Conservation (phyloP, 2,329 filamentous ascomycete genomes). For the Arthroderma sp. region DNA sequence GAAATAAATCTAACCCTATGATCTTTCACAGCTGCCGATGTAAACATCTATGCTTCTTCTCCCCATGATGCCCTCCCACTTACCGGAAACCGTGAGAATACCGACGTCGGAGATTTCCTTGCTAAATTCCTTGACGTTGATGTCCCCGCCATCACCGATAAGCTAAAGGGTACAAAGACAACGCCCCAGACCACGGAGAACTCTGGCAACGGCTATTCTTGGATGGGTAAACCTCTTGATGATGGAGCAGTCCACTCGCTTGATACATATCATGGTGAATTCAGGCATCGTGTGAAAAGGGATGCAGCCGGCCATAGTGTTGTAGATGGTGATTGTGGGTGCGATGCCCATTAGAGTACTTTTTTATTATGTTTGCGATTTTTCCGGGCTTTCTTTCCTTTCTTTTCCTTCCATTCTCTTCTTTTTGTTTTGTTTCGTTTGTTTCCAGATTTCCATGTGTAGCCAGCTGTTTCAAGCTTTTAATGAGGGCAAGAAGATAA, state of each 20-base stretch:
- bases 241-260: conserved; percentile 26
- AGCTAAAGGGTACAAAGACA: conserved; percentile 41
- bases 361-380: background rate
- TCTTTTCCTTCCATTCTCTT: background rate
- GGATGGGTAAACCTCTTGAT: conserved; percentile 30
- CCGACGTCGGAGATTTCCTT: conserved; percentile 74
- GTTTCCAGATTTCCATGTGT: background rate
- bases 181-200: conserved; percentile 2
- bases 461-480: too few species aligned
- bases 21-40: conserved; percentile 56
- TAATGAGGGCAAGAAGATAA: too few species aligned
- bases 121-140: conserved; percentile 67
- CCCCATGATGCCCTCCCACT: conserved; percentile 49
- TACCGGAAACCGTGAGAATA: conserved; percentile 87
- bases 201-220: conserved; percentile 17
- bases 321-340: conserved; percentile 18
- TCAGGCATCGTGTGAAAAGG: conserved; percentile 16
- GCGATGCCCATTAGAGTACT: conserved; percentile 15
- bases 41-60: conserved; percentile 86
- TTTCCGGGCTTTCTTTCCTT: background rate
- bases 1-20: background rate
- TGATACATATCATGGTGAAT: conserved; percentile 34
- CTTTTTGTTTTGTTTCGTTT: background rate
- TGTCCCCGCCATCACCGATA: conserved; percentile 61
- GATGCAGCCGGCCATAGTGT: conserved; percentile 16